Evolutionary conservation across 208 protist genomes (phyloP), one percentile per base, ranked within the genome.

Genomic region (Lotmaria passim): DNA sequence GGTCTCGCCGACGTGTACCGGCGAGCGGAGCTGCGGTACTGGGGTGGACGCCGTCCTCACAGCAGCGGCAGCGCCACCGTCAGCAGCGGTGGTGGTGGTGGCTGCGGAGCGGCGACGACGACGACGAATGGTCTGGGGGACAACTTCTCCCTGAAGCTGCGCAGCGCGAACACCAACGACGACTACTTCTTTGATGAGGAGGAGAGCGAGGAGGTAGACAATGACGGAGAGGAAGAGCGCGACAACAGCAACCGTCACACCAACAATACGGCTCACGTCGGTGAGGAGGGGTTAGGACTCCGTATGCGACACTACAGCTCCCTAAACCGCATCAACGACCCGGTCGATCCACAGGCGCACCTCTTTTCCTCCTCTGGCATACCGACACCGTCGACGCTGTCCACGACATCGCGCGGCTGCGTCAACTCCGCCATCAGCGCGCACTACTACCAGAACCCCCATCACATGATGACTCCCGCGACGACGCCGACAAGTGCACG

Each of bases 21-120:
- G 15, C 57, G 34, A 12, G 48, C 50, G 57, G 55, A 67, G 31
- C 63, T 71, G 44, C 53, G 67, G 1, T 46, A 57, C 48, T 50
- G 23, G 48, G 52, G 50, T 33, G 14, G 47, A 24, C 43, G 30
- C 38, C 57, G 36, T 2, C 24, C n/a, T n/a, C n/a, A n/a, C 39
- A 10, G 41, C 15, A 4, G 7, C 2, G 4, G 41, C 41, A 15
- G 33, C 31, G n/a, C 7, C 46, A 46, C 26, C 24, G 38, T 24
- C 26, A 38, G 41, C 23, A 30, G 24, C 24, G 23, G 46, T 12
- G 15, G 19, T 15, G 44, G n/a, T 30, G 7, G 31, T 26, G 7
- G 33, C 58, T 34, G 6, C n/a, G 34, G 11, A 23, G 30, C 21
- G 19, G 31, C 1, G 0, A 24, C 14, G 36, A 12, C 36, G 36